Percentiles rank a stretch among this genome's conserved stretches.
Conservation (phyloP, 257 asterid genomes). For the Prunella vulgaris region DNA sequence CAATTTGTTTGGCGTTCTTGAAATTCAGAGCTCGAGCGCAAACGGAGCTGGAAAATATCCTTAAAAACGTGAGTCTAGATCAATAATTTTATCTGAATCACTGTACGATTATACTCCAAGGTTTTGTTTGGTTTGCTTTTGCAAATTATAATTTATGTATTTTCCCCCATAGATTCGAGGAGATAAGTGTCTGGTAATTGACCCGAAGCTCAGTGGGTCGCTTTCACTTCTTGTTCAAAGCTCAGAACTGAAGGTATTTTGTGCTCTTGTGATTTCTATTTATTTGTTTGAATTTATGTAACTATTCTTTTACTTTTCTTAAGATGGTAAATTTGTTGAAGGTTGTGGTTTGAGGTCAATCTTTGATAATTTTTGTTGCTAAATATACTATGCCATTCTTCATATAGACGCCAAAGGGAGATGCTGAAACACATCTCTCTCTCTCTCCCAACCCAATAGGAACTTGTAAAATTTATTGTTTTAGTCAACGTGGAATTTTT, state of each 20-base stretch:
- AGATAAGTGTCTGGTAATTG: conserved; percentile 86
- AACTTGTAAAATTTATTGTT: not conserved
- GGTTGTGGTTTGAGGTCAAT: not conserved
- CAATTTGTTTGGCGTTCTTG: conserved; percentile 12
- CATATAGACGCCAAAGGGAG: not conserved
- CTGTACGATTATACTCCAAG: not conserved
- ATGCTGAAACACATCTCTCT: conserved; percentile 6
- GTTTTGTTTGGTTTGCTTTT: not conserved
- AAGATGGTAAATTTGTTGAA: not conserved
- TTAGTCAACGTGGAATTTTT: not conserved
- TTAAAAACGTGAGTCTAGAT: conserved; percentile 61
- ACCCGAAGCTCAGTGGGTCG: conserved; percentile 92
- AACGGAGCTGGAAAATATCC: conserved; percentile 64
- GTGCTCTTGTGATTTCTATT: not conserved
- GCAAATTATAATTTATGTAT: not conserved
- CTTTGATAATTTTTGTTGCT: not conserved
- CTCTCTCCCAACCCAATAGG: not conserved
- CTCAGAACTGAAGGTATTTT: conserved; percentile 75
- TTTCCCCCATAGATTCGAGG: conserved; percentile 62
- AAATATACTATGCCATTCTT: not conserved
- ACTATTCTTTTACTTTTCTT: not conserved
- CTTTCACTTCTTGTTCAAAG: conserved; percentile 77
- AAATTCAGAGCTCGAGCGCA: conserved; percentile 69
- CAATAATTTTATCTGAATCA: not conserved
- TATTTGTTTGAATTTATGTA: not conserved